These are phyloP conservation scores for Trichophyton schoenleinii DNA, from an alignment of 2,329 filamentous ascomycete species.

Conservation along the genomic window DNA sequence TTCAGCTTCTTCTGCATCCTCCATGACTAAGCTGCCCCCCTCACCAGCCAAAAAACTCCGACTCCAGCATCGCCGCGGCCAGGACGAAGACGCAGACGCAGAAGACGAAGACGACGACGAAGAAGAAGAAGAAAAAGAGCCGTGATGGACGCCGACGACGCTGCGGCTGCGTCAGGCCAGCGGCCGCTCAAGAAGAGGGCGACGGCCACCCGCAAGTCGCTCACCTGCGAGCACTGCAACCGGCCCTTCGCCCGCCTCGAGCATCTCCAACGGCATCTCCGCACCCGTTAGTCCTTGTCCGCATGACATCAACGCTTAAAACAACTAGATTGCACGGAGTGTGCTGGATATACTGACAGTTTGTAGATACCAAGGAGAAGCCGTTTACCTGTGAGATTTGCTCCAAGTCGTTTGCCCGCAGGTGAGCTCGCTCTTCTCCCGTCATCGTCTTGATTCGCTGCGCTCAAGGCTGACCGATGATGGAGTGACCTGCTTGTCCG, in stretches of 20 bases:
- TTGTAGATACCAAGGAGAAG: conserved; percentile 37
- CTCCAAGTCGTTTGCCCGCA: conserved; percentile 37
- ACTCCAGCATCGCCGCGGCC: background rate
- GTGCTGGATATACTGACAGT: background rate
- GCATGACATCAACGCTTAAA: background rate
- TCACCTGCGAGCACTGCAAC: conserved; percentile 38
- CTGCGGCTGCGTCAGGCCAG: conserved; percentile 17
- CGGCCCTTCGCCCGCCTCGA: conserved; percentile 37
- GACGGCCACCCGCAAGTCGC: conserved; percentile 32
- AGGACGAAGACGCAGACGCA: background rate
- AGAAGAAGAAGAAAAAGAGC: too few relatives aligned
- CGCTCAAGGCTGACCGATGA: background rate
- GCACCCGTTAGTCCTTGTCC: conserved; percentile 32
- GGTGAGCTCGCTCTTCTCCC: conserved; percentile 19
- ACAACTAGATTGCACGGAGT: too few relatives aligned
- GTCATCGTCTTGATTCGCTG: conserved; percentile 1
- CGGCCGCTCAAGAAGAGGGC: conserved; percentile 28
- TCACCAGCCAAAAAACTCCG: background rate
- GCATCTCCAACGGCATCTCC: conserved; percentile 41
- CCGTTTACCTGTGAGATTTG: conserved; percentile 40
- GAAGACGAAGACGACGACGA: background rate
- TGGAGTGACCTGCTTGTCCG: conserved; percentile 37
- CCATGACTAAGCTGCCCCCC: background rate
- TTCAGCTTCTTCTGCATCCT: background rate
- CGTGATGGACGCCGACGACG: conserved; percentile 12